Evolutionary conservation across 2,329 filamentous ascomycete genomes (phyloP), one percentile per base, ranked within the genome.

Genomic region (Aspergillus intermedius): DNA sequence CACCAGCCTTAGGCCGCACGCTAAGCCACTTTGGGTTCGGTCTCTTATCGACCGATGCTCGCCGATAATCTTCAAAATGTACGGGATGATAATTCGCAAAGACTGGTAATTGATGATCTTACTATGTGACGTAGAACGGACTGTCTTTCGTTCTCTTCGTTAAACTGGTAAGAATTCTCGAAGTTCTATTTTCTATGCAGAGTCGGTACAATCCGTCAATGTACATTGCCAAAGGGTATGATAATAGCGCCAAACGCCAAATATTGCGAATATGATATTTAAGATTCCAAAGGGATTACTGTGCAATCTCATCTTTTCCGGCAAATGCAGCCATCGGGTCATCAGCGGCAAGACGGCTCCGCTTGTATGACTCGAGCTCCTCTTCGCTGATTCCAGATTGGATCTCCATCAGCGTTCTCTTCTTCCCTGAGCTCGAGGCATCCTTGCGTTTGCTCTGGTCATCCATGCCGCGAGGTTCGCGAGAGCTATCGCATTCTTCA

Each of bases 271-370:
- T 25, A 32, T 15, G 35, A 19, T 19, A 39, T 50, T n/a, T 32
- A 42, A 23, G 21, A 30, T 30, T n/a, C 13, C 34, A n/a, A 40
- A 40, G 7, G 40, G 21, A 44, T 39, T 35, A 74, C 54, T 72
- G 67, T 53, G 81, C 65, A 54, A 87, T 65, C 59, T 87, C 82
- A 62, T 90, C 86, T 64, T 82, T 87, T 21, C 86, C 87, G 42
- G 94, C 67, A 58, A 88, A 81, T 5, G 82, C 83, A 1, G 88
- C 87, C 91, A 95, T 95, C 0, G 91, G 91, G 71, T 95, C 91
- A 54, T 88, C 80, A 1, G 84, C 82, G 23, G 81, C 82, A 45
- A 82, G 80, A 54, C 84, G 78, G 65, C 89, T 91, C 57, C 82
- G 80, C 59, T 89, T 81, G 66, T 94, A 95, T 51, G 86, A 83